Base-by-base conservation (phyloP, 192 early-diverging fungal species). In the Coemansia sp. region DNA sequence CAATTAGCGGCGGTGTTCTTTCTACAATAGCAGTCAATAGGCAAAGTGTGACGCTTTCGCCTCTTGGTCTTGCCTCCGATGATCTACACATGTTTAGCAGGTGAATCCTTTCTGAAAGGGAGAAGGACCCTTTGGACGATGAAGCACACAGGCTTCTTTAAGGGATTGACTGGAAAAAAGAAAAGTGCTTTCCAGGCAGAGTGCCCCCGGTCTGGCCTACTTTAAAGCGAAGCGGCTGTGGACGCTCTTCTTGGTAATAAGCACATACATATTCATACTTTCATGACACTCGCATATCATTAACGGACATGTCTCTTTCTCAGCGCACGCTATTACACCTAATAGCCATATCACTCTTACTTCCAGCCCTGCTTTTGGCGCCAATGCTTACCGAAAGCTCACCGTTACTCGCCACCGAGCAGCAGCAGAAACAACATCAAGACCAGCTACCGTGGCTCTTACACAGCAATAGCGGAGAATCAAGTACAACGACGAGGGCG, bases 301-400 rank as follows among this genome's bases (percentile, higher is more conserved):
- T 60, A 60, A n/a, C 57, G 0, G 5, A 16, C 27, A 60, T 60
- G 57, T 60, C 57, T 60, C 57, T 60, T 36, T 60, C 57, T n/a
- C 57, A 60, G 31, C 57, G 57, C 13, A 60, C 57, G 31, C 33
- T 60, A 60, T 18, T 60, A 4, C 57, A 60, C 8, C 16, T 60
- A 34, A 60, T 60, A 36, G 31, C 57, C 13, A 60, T 60, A 60
- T 38, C 57, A 60, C 57, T 60, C 16, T 36, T 60, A 60, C 57
- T 60, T 33, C 57, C 57, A 33, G 57, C 31, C 6, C 31, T 60
- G 57, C 57, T 60, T 60, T 60, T 60, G 57, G 57, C 57, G 31
- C 57, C 57, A 16, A 60, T 60, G 57, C 57, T 60, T n/a, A 60
- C 57, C 3, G 57, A 60, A 34, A 60, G 57, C 57, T 60, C 57